Evolutionary conservation across 352 stramenopile species (phyloP).

Genomic region (Globisporangium camurandrum): DNA sequence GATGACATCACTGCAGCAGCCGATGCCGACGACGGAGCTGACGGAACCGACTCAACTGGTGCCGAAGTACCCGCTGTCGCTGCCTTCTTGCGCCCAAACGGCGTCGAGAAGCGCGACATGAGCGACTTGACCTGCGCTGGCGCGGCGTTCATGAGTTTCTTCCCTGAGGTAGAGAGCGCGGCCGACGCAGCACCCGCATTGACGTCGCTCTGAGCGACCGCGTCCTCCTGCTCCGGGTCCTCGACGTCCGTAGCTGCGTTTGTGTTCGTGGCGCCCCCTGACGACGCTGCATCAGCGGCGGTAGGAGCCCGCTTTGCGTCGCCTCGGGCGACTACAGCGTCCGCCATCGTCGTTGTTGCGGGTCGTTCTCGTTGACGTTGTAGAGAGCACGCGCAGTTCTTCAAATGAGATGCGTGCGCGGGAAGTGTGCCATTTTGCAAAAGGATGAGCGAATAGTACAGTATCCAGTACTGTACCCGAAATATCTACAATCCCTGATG

Average conservation of each 20-base stretch:
- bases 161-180: constrained; percentile 7
- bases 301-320: too few relatives aligned
- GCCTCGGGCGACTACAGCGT: too few relatives aligned
- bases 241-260: constrained; percentile 7
- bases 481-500: too few relatives aligned
- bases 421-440: too few relatives aligned
- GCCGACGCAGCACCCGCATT: neutral
- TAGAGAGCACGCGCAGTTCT: too few relatives aligned
- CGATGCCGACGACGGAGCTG: neutral
- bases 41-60: neutral
- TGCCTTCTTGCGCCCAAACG: constrained; percentile 12
- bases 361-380: too few relatives aligned
- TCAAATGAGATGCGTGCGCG: too few relatives aligned
- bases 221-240: constrained; percentile 17
- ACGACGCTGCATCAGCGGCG: too few relatives aligned
- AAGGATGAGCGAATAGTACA: too few relatives aligned
- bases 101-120: constrained; percentile 16
- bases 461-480: too few relatives aligned
- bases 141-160: constrained; percentile 16
- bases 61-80: neutral
- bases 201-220: constrained; percentile 2
- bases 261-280: too few relatives aligned
- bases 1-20: neutral
- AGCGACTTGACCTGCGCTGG: constrained; percentile 14
- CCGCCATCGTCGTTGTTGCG: too few relatives aligned